Evolutionary conservation across 148 eudicot species (phyloP), one percentile per base, ranked within the genome.

Genomic region (Silene conica): DNA sequence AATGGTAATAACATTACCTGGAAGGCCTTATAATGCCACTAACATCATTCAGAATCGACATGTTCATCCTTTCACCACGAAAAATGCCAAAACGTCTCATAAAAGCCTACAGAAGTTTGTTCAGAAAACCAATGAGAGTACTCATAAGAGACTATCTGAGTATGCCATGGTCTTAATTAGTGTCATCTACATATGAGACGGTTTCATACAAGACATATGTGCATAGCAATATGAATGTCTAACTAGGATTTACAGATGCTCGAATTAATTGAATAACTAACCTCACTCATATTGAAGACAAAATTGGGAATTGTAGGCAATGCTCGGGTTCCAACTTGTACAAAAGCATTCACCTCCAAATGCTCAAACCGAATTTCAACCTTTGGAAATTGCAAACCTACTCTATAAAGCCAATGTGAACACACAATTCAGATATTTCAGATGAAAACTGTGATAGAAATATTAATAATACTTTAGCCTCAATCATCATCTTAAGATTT

Each of bases 301-400:
- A 81, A 91, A 81, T 93, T 93, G 34, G 95, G 97, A 52, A 93
- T 80, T 69, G 97, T 89, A 43, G 98, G 98, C 85, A 93, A 77
- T 67, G 97, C 97, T 82, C 98, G 86, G 78, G 88, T 86, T 83
- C 98, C 98, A 50, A 93, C 95, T 80, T 93, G 97, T 63, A 91
- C 85, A 14, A 70, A 83, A 55, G 97, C 90, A 73, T 93, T 92
- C 61, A 91, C 89, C 45, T 82, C 85, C 83, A 93, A 81, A 83
- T 89, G 80, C 71, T 91, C 87, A 83, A 85, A 93, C 20, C 98
- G 87, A 73, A 93, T 86, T 79, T 93, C 97, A 75, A 91, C 87
- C 80, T 80, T 86, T 12, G 98, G 98, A 80, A 93, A 89, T 60
- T 93, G 88, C 86, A 93, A 70, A 74, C 89, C 90, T 78, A 91